Base-by-base conservation (phyloP, 1,139 yeast genomes). In the Hyphopichia wangnamkhiaoensis region DNA sequence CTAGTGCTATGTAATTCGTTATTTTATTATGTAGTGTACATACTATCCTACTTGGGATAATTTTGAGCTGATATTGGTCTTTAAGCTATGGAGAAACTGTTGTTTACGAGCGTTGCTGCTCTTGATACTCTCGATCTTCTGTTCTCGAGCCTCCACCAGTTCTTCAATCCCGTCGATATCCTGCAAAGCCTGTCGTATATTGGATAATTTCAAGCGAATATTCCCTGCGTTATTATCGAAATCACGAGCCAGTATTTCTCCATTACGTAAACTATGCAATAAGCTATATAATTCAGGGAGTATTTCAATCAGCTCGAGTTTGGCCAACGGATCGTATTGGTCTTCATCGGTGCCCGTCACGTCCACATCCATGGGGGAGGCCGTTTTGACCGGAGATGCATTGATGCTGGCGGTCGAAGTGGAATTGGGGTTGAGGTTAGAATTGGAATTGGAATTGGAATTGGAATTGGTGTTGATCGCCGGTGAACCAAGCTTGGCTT, bases 171-270 rank as follows among this genome's bases (percentile, higher is more conserved):
- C 75, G 5, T 69, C 71, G 12, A 71, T 61, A 33, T 64, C 66
- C 42, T 56, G 63, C 26, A 72, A 53, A 26, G 53, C 49, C 45
- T 59, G 62, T 35, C 59, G 61, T 26, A 70, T 49, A 19, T 57
- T 63, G 39, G 56, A 52, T 36, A 71, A 44, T 43, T 69, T 67
- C 44, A 71, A 60, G 35, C 76, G 57, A 32, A 70, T 54, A 37
- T 68, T 63, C 8, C 77, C 77, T 2, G 72, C 62, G 37, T 66
- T 64, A 48, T 70, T 71, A 43, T 69, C 76, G 44, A 72, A 71
- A 47, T 72, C 77, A 37, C 68, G 65, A 2, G 72, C 68, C 60
- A 63, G 71, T 16, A 68, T 48, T 12, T 53, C 57, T 5, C 72
- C 76, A 5, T 54, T 50, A 26, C 64, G 62, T 33, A 72, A 50